These are phyloP conservation scores for Cymbopogon citratus DNA, from an alignment of 176 grass and related monocot genomes.

Conservation along the genomic window DNA sequence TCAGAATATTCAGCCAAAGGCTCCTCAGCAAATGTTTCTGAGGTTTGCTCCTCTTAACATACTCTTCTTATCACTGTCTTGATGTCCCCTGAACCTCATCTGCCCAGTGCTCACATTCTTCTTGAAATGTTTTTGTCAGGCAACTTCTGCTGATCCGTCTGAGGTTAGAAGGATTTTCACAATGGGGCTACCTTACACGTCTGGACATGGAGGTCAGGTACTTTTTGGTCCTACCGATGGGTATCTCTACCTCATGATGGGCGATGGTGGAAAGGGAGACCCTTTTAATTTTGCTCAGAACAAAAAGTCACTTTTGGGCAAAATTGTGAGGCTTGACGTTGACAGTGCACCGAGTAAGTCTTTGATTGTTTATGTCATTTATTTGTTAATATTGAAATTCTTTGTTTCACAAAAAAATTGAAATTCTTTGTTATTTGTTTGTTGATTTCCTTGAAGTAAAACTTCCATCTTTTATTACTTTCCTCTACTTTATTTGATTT, in stretches of 20 bases:
- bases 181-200: conserved; percentile 74
- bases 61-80: neutral
- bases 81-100: neutral
- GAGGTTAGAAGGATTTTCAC: conserved; percentile 88
- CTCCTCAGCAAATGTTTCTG: conserved; percentile 64
- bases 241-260: conserved; percentile 93
- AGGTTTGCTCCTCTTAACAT: conserved; percentile 35
- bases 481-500: neutral
- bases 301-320: conserved; percentile 78
- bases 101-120: neutral
- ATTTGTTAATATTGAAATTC: neutral
- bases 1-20: conserved; percentile 77
- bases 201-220: conserved; percentile 73
- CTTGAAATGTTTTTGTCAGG: conserved; percentile 24
- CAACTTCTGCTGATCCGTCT: conserved; percentile 52
- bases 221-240: conserved; percentile 82
- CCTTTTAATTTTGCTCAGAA: conserved; percentile 94
- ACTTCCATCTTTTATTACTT: neutral
- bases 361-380: conserved; percentile 3
- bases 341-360: conserved; percentile 57
- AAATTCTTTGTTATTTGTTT: neutral
- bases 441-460: neutral
- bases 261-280: conserved; percentile 89
- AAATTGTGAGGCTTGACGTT: conserved; percentile 88
- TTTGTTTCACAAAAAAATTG: too few species aligned